phyloP scores from a whole-genome alignment of 495 filamentous ascomycete species.

The Hyaloscypha hepaticicola region DNA sequence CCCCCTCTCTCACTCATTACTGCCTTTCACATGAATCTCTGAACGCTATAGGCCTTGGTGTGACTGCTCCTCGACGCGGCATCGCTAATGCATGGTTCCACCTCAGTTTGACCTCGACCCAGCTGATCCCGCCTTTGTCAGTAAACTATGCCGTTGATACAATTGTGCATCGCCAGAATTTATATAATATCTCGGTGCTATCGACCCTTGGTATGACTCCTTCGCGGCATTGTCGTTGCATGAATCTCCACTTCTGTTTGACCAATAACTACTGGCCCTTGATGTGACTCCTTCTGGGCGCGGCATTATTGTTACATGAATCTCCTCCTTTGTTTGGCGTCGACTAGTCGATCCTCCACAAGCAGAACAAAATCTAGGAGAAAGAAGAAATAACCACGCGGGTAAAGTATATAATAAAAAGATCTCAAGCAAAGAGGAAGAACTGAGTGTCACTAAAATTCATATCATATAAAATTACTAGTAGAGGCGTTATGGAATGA shows the following conservation, averaged over 20 bases:
- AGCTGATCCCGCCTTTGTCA: constrained; percentile 8
- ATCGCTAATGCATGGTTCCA: constrained; percentile 7
- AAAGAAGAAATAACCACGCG: too few species aligned
- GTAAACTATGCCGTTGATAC: constrained; percentile 12
- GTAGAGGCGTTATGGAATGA: too few species aligned
- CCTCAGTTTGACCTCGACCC: constrained; percentile 5
- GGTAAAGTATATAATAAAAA: too few species aligned
- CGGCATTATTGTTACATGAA: neutral
- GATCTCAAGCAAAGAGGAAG: too few species aligned
- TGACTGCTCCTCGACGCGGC: constrained; percentile 5
- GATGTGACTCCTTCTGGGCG: constrained; percentile 9
- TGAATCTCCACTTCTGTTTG: constrained; percentile 15
- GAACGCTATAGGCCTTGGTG: neutral
- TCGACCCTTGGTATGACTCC: constrained; percentile 14
- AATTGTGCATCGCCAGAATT: constrained; percentile 9
- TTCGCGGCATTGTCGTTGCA: constrained; percentile 4
- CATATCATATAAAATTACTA: too few species aligned
- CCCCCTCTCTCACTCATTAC: too few species aligned
- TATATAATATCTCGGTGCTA: constrained; percentile 12
- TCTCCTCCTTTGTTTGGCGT: too few species aligned
- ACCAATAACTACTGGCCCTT: constrained; percentile 7
- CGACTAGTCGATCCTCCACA: too few species aligned
- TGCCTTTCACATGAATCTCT: too few species aligned
- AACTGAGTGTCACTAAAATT: too few species aligned
- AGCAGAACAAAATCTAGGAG: too few species aligned